Percentiles rank a stretch among this genome's conserved stretches.
phyloP scores from a whole-genome alignment of 176 grass and related monocot species.

The Triticum urartu region DNA sequence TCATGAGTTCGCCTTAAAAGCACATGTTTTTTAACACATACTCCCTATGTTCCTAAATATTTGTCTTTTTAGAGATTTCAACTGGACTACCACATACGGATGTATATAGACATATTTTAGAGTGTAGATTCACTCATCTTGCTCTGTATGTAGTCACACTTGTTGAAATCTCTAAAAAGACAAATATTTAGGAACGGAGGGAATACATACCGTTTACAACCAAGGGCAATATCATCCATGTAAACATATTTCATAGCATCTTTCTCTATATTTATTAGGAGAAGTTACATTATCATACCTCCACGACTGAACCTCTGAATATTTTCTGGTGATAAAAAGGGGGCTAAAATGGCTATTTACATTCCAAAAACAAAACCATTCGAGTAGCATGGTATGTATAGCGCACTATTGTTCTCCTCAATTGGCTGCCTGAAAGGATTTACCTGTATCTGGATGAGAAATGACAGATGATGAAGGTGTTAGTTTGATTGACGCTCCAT shows the following conservation, averaged over 20 bases:
- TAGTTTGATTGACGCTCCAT: neutral
- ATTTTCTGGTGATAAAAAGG: constrained; percentile 5
- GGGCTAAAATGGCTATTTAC: constrained; percentile 16
- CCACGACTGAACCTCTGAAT: constrained; percentile 1
- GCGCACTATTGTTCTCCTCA: constrained; percentile 56
- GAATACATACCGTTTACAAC: neutral
- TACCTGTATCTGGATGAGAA: constrained; percentile 62
- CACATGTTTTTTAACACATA: no score
- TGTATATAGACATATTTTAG: no score
- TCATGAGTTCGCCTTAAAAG: no score
- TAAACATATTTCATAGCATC: constrained; percentile 8
- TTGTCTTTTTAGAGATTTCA: no score
- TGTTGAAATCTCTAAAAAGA: no score
- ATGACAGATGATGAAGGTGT: constrained; percentile 1
- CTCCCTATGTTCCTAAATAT: no score
- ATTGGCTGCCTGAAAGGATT: constrained; percentile 97
- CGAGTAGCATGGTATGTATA: constrained; percentile 85
- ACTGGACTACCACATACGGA: no score
- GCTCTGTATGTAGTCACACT: no score
- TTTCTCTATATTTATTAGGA: constrained; percentile 12
- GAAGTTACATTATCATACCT: constrained; percentile 2
- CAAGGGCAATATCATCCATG: neutral
- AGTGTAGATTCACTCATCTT: no score
- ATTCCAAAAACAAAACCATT: constrained; percentile 92
- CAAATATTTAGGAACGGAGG: no score